Conservation (phyloP, 2,329 filamentous ascomycete genomes). For the Sclerotinia glacialis region DNA sequence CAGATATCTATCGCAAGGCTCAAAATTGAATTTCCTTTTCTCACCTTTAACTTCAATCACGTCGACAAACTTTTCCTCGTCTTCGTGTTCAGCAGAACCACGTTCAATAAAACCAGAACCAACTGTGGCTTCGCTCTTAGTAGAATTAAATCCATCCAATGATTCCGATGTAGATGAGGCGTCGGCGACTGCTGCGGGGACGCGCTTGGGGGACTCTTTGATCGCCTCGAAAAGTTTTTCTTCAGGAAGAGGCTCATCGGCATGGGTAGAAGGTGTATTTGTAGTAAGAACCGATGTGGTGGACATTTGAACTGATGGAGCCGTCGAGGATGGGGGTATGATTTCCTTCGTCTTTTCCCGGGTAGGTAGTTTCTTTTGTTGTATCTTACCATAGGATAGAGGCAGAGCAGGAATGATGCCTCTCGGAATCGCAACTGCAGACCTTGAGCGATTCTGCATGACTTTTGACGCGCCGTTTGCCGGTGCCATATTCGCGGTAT, state of each 20-base stretch:
- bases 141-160: conserved; percentile 10
- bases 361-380: conserved; percentile 33
- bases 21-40: conserved; percentile 25
- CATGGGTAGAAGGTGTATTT: conserved; percentile 7
- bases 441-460: conserved; percentile 36
- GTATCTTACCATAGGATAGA: conserved; percentile 38
- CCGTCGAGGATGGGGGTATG: conserved; percentile 19
- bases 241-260: conserved; percentile 28
- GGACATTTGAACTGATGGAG: conserved; percentile 23
- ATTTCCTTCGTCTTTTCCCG: conserved; percentile 32
- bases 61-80: not conserved
- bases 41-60: conserved; percentile 23
- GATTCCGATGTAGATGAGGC: not conserved
- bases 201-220: conserved; percentile 20
- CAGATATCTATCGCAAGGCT: conserved; percentile 1
- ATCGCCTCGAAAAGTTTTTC: conserved; percentile 19
- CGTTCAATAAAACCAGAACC: not conserved
- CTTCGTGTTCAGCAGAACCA: conserved; percentile 6
- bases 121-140: conserved; percentile 1
- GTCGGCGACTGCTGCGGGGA: conserved; percentile 1
- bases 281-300: conserved; percentile 23
- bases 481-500: conserved; percentile 34
- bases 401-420: conserved; percentile 39
- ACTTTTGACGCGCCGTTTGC: conserved; percentile 34
- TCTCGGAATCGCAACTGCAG: conserved; percentile 32